A percentile compares a stretch with the other conserved stretches of the same genome.
phyloP scores from a whole-genome alignment of 192 early-diverging fungal genomes.

The Haplosporangium gracile region DNA sequence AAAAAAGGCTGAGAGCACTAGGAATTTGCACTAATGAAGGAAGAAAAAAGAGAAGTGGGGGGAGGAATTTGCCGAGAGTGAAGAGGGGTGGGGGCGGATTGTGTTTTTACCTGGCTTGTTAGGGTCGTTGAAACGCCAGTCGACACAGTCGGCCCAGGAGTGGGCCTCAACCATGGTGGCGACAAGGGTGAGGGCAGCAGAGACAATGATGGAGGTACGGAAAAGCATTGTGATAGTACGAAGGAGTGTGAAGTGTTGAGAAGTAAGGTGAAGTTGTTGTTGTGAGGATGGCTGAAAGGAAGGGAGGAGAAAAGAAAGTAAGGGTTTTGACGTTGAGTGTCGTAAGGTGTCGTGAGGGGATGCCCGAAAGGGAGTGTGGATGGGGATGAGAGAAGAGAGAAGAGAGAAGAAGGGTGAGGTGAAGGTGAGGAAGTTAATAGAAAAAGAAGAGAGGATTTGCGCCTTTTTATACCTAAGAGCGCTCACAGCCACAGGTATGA shows the following conservation, averaged over 20 bases:
- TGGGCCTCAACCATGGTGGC: constrained; percentile 40
- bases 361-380: background rate
- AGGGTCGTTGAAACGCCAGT: constrained; percentile 47
- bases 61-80: background rate
- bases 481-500: background rate
- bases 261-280: background rate
- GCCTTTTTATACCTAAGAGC: background rate
- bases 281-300: background rate
- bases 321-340: background rate
- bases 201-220: constrained; percentile 29
- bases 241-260: background rate
- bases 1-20: background rate
- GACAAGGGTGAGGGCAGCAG: constrained; percentile 32
- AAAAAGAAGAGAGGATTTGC: background rate
- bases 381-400: background rate
- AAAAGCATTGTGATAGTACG: constrained; percentile 28
- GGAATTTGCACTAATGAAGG: background rate
- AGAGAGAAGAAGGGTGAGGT: background rate
- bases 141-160: constrained; percentile 55
- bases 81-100: background rate
- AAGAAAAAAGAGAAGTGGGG: background rate
- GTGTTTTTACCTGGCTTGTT: constrained; percentile 30
- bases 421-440: background rate
- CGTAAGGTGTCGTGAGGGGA: background rate
- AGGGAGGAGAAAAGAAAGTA: background rate